Evolutionary conservation across 108 stramenopile species (phyloP).

Genomic region (Schizochytrium sp.): DNA sequence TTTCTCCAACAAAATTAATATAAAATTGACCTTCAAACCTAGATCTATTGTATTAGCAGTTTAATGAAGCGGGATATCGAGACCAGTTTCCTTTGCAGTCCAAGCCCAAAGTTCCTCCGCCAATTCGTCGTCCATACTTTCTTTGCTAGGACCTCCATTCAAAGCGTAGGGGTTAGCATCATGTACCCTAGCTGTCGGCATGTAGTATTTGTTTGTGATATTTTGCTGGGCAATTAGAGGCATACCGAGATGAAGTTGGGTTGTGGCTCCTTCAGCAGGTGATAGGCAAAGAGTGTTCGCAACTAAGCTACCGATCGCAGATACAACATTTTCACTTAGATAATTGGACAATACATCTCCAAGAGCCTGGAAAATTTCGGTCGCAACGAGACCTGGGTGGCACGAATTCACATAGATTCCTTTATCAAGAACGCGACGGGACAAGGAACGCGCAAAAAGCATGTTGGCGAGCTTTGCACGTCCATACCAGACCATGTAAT

Average conservation of each 20-base stretch:
- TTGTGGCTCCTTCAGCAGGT: neutral
- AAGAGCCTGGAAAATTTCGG: neutral
- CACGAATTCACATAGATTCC: neutral
- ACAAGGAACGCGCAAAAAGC: neutral
- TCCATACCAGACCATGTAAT: neutral
- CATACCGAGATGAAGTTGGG: constrained; percentile 28
- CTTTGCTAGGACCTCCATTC: no score
- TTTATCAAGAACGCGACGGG: neutral
- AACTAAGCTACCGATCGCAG: neutral
- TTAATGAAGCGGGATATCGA: neutral
- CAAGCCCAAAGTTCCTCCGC: constrained; percentile 45
- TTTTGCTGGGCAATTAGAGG: constrained; percentile 15
- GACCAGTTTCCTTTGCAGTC: constrained; percentile 3
- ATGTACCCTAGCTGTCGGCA: constrained; percentile 14
- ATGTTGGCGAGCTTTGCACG: constrained; percentile 32
- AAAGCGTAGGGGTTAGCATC: neutral
- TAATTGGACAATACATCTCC: neutral
- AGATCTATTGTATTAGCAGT: neutral
- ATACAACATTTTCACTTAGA: neutral
- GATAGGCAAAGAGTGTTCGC: neutral
- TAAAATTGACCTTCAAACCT: neutral
- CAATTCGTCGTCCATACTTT: neutral
- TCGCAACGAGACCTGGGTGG: constrained; percentile 38
- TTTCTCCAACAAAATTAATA: neutral
- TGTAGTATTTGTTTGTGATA: neutral